phyloP scores from a whole-genome alignment of 257 asterid genomes.

The Osmanthus fragrans region DNA sequence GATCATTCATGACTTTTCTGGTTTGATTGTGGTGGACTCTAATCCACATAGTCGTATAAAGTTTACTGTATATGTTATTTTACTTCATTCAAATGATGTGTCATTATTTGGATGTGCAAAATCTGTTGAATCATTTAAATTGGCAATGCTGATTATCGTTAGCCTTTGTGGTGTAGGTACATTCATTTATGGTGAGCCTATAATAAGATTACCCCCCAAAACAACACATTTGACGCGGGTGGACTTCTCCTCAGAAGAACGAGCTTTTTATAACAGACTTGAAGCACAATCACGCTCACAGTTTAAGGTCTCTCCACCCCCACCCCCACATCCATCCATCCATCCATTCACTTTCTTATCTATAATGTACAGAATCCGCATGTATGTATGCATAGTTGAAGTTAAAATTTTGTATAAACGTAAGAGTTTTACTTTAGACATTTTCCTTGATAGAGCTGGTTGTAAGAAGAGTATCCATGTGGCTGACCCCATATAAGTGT shows the following conservation, averaged over 20 bases:
- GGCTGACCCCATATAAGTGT: background rate
- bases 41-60: background rate
- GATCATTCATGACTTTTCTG: background rate
- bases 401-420: background rate
- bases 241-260: conserved; percentile 78
- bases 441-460: background rate
- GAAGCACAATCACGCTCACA: conserved; percentile 83
- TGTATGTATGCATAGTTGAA: background rate
- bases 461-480: background rate
- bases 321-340: background rate
- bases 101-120: background rate
- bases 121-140: conserved; percentile 14
- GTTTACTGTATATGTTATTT: background rate
- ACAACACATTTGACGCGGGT: conserved; percentile 59
- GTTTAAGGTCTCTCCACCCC: conserved; percentile 64
- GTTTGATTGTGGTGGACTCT: background rate
- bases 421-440: background rate
- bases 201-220: conserved; percentile 83
- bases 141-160: conserved; percentile 29
- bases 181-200: conserved; percentile 69
- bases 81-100: background rate
- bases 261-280: conserved; percentile 70
- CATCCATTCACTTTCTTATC: conserved; percentile 11
- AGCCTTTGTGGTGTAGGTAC: conserved; percentile 52
- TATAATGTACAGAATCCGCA: background rate